Conservation (phyloP, 2,329 filamentous ascomycete species). For the Orbilia quercus region DNA sequence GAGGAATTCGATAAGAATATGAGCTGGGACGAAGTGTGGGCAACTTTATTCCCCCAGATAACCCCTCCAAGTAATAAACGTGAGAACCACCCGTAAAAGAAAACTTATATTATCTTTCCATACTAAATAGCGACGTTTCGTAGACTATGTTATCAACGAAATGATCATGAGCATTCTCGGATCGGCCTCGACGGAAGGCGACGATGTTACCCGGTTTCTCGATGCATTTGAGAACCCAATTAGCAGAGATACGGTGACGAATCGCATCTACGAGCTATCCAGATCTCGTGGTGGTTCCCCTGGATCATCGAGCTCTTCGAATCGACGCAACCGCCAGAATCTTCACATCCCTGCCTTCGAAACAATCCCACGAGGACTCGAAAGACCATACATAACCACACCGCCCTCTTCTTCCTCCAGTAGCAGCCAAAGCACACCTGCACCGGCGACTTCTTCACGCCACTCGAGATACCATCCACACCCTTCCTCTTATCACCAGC, state of each 20-base stretch:
- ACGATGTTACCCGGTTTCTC: conserved; percentile 47
- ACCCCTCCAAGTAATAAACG: conserved; percentile 44
- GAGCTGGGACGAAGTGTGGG: conserved; percentile 53
- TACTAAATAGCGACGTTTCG: not conserved
- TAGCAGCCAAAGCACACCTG: conserved; percentile 28
- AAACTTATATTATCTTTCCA: not conserved
- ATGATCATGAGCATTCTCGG: conserved; percentile 51
- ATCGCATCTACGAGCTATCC: conserved; percentile 31
- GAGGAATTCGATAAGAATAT: conserved; percentile 48
- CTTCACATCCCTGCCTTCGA: conserved; percentile 27
- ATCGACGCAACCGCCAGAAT: conserved; percentile 16
- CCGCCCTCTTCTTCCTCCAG: conserved; percentile 22
- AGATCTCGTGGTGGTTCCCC: conserved; percentile 24
- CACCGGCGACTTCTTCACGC: conserved; percentile 33
- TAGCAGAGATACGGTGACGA: conserved; percentile 20
- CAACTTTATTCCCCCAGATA: conserved; percentile 36
- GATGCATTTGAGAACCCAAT: conserved; percentile 23
- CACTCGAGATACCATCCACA: conserved; percentile 1
- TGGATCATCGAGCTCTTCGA: not conserved
- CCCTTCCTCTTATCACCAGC: not conserved
- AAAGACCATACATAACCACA: not conserved
- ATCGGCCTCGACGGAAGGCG: conserved; percentile 22
- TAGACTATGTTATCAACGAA: conserved; percentile 52
- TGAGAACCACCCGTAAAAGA: not conserved
- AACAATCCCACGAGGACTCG: conserved; percentile 16